Conservation (phyloP, 495 filamentous ascomycete genomes). For the Trichoderma virens region DNA sequence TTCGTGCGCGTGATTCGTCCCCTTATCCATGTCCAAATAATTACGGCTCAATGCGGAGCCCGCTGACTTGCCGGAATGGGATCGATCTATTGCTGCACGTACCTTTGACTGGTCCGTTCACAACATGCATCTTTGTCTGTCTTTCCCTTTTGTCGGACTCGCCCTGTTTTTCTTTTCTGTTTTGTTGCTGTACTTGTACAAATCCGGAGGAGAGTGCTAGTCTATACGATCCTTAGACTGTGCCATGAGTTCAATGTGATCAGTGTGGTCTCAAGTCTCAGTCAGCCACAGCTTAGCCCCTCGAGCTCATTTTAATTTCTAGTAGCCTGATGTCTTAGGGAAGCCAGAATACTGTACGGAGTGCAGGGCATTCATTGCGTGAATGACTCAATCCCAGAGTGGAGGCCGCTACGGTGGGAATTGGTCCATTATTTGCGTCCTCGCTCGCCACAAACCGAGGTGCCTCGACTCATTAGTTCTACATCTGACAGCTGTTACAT, state of each 20-base stretch:
- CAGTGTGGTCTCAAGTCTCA: neutral
- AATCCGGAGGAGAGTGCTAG: neutral
- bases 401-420: neutral
- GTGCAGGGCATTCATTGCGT: neutral
- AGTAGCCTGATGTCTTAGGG: neutral
- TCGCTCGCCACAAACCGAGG: neutral
- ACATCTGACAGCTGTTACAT: neutral
- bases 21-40: neutral
- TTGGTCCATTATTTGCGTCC: neutral
- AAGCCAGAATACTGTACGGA: neutral
- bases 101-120: neutral
- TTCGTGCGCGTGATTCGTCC: neutral
- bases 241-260: neutral
- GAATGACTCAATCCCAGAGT: neutral
- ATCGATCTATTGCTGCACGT: conserved; percentile 7
- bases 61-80: neutral
- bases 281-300: neutral
- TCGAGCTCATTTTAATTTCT: neutral
- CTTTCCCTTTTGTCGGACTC: neutral
- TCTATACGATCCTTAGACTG: neutral
- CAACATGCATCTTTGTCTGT: neutral
- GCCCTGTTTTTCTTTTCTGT: neutral
- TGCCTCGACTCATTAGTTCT: neutral
- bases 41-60: conserved; percentile 8
- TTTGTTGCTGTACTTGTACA: neutral